phyloP scores from a whole-genome alignment of 2,329 filamentous ascomycete genomes.

The Neofusicoccum sp. region DNA sequence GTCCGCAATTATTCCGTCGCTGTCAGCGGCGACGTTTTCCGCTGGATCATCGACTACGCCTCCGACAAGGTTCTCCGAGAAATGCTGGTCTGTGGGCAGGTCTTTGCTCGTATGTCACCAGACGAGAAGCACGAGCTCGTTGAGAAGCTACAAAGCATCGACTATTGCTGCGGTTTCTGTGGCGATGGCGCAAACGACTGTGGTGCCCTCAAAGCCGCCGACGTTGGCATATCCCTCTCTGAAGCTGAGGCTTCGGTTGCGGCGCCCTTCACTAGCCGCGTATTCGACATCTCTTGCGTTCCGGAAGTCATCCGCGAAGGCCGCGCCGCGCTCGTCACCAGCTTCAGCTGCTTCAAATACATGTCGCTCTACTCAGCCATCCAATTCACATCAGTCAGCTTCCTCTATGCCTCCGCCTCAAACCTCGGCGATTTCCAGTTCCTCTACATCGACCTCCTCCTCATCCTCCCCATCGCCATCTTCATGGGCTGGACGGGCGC shows the following conservation, averaged over 20 bases:
- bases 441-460: constrained; percentile 86
- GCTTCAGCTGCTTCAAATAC: constrained; percentile 99
- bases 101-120: constrained; percentile 97
- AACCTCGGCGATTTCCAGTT: constrained; percentile 99
- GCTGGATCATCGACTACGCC: constrained; percentile 93
- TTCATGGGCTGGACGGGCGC: constrained; percentile 99
- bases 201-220: constrained; percentile 91
- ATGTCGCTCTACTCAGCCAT: constrained; percentile 99
- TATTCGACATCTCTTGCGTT: constrained; percentile 96
- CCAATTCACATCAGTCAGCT: constrained; percentile 95
- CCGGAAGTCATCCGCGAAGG: constrained; percentile 91
- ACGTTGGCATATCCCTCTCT: constrained; percentile 94
- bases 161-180: constrained; percentile 94
- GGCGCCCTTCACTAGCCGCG: constrained; percentile 91
- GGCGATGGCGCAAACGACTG: constrained; percentile 98
- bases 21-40: constrained; percentile 88
- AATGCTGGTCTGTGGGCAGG: constrained; percentile 88
- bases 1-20: constrained; percentile 84
- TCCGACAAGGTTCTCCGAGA: constrained; percentile 74
- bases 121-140: constrained; percentile 98
- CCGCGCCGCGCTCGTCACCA: constrained; percentile 91
- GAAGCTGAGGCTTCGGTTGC: constrained; percentile 97
- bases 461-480: constrained; percentile 94
- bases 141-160: constrained; percentile 93
- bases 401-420: constrained; percentile 88